A percentile compares a stretch with the other conserved stretches of the same genome.
phyloP scores from a whole-genome alignment of 306 rosid species.

The Cyamopsis tetragonoloba region DNA sequence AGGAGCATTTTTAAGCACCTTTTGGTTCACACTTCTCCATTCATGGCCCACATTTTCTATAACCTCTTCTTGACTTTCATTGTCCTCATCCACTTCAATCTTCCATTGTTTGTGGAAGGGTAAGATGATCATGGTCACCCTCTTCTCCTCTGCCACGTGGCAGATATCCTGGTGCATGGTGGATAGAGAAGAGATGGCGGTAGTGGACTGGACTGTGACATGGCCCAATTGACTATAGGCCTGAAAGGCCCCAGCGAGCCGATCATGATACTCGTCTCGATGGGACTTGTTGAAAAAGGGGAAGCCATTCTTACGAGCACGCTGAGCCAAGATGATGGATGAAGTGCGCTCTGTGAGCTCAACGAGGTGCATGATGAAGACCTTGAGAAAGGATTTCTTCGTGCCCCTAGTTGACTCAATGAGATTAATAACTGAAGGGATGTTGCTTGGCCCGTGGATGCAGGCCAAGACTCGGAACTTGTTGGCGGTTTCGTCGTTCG shows the following conservation, averaged over 20 bases:
- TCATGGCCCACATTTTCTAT: conserved; percentile 55
- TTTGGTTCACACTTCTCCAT: conserved; percentile 73
- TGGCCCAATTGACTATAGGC: conserved; percentile 55
- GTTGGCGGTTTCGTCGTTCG: neutral
- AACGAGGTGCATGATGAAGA: conserved; percentile 75
- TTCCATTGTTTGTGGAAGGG: conserved; percentile 74
- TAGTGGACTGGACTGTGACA: conserved; percentile 61
- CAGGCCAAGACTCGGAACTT: conserved; percentile 68
- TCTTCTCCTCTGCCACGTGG: conserved; percentile 67
- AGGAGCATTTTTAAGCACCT: conserved; percentile 61
- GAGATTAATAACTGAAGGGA: conserved; percentile 47
- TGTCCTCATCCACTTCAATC: neutral
- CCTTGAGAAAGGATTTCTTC: conserved; percentile 39
- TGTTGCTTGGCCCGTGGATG: conserved; percentile 59
- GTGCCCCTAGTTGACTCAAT: conserved; percentile 58
- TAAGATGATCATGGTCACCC: conserved; percentile 61
- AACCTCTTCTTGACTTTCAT: neutral
- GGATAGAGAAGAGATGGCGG: conserved; percentile 57
- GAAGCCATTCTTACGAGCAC: conserved; percentile 60
- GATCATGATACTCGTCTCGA: conserved; percentile 42
- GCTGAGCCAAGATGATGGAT: conserved; percentile 65
- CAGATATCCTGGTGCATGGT: conserved; percentile 80
- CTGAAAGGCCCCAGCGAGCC: conserved; percentile 52
- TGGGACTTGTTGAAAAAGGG: conserved; percentile 55
- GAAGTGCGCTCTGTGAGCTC: conserved; percentile 79